Evolutionary conservation across 495 filamentous ascomycete species (phyloP).

Genomic region (Penicillium alfredii): DNA sequence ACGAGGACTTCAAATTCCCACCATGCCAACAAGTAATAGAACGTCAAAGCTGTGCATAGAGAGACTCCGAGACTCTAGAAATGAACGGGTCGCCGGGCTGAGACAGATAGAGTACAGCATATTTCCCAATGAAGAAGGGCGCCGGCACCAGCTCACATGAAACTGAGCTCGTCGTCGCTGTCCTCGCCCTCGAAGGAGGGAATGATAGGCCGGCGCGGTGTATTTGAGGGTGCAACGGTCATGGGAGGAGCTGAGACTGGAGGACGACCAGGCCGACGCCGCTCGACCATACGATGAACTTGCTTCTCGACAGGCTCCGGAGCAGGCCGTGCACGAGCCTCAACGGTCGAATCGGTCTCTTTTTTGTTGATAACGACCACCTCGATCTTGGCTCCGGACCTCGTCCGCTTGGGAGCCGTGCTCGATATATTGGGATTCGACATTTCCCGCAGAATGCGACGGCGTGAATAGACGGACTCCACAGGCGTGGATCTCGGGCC

Average conservation of each 20-base stretch:
- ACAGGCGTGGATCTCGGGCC: slow-evolving; percentile 6
- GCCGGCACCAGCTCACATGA: slow-evolving; percentile 21
- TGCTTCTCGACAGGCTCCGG: slow-evolving; percentile 12
- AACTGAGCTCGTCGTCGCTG: slow-evolving; percentile 43
- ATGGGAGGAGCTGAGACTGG: slow-evolving; percentile 1
- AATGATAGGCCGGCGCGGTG: slow-evolving; percentile 14
- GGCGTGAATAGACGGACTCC: slow-evolving; percentile 5
- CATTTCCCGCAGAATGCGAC: slow-evolving; percentile 17
- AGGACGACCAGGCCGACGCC: slow-evolving; percentile 15
- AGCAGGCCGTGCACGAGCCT: background rate
- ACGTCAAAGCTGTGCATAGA: too few relatives aligned
- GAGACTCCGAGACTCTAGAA: too few relatives aligned
- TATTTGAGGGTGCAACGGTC: background rate
- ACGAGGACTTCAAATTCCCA: too few relatives aligned
- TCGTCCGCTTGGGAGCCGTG: background rate
- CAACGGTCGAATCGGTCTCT: background rate
- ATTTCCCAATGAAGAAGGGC: background rate
- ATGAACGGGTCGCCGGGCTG: too few relatives aligned
- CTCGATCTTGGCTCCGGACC: slow-evolving; percentile 21
- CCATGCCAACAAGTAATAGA: too few relatives aligned
- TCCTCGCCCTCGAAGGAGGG: slow-evolving; percentile 31
- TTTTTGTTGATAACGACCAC: slow-evolving; percentile 35
- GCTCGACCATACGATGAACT: slow-evolving; percentile 16
- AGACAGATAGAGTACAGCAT: too few relatives aligned
- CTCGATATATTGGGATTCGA: slow-evolving; percentile 6